Evolutionary conservation across 2,329 filamentous ascomycete species (phyloP).

Genomic region (Sarocladium strictum): DNA sequence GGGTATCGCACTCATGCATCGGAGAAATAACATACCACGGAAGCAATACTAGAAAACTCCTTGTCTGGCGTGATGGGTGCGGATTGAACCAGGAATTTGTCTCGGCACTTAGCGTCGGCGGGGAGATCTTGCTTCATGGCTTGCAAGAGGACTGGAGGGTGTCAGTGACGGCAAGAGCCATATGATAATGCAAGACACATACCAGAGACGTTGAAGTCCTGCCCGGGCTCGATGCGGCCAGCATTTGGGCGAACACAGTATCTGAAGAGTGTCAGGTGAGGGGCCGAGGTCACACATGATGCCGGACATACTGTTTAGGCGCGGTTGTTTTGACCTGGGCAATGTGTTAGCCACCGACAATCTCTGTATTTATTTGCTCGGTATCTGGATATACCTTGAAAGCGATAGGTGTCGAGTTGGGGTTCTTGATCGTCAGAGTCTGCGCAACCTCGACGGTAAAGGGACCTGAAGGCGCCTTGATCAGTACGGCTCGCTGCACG

Average conservation of each 20-base stretch:
- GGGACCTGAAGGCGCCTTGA: constrained; percentile 42
- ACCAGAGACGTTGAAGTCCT: constrained; percentile 91
- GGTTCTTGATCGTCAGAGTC: constrained; percentile 59
- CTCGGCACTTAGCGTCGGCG: constrained; percentile 80
- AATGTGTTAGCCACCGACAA: constrained; percentile 13
- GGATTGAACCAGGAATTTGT: constrained; percentile 97
- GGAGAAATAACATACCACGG: constrained; percentile 58
- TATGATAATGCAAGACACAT: constrained; percentile 15
- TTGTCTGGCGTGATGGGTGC: constrained; percentile 77
- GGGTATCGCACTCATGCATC: background rate
- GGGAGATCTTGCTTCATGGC: constrained; percentile 96
- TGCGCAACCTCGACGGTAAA: constrained; percentile 62
- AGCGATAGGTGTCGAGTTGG: constrained; percentile 55
- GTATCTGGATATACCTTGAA: constrained; percentile 54
- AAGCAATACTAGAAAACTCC: constrained; percentile 72
- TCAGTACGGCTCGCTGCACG: background rate
- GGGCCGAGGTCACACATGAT: background rate
- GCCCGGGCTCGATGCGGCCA: constrained; percentile 85
- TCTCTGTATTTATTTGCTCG: background rate
- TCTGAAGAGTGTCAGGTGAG: constrained; percentile 47
- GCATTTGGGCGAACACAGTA: constrained; percentile 98
- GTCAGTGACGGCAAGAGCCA: background rate
- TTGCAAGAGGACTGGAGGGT: constrained; percentile 73
- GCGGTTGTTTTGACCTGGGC: constrained; percentile 94
- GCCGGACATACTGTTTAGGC: constrained; percentile 75